Evolutionary conservation across 169 alveolate species (phyloP), one percentile per base, ranked within the genome.

Genomic region (Amoebophrya sp.): DNA sequence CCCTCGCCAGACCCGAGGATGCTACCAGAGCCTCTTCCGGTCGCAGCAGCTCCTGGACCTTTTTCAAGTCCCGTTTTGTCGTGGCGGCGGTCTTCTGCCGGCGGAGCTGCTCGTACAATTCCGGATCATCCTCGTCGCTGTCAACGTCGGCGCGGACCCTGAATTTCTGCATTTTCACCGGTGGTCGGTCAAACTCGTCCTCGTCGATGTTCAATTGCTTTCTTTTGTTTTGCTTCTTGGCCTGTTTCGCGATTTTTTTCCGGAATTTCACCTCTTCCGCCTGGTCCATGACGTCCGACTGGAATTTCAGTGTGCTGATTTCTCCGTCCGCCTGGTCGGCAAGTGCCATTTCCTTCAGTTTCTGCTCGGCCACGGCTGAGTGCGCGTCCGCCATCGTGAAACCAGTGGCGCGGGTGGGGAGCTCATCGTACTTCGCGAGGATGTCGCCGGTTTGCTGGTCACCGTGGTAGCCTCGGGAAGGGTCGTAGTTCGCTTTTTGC

Each of bases 81-180:
- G 7, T n/a, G 38, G 83, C 83, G 7, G 83, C 83, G 10, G 32
- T 25, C 83, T 66, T 66, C 83, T 66, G 83, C 83, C 18, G 1
- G 1, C 83, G 83, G 10, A 66, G 83, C 35, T 66, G 83, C 83
- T 66, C 83, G 83, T 66, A 66, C 32, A 66, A 25, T n/a, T 66
- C 83, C 1, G 83, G 83, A 66, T 66, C 83, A 25, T 66, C 83
- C 18, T 66, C 83, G 83, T 66, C 83, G 35, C 83, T 66, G 35
- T 66, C 83, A 2, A 66, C 12, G 35, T 66, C 83, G 32, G 32
- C 32, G 12, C 18, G 29, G 2, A 2, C 7, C 29, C 32, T 25
- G 32, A 66, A 66, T 66, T 25, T 66, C 35, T 66, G 83, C 83
- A 25, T 25, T 25, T 66, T 66, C 32, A 1, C 39, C 83, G 1